Percentiles rank a stretch among this genome's conserved stretches.
These are phyloP conservation scores for Cryptococcus sp. DNA, from an alignment of 1,284 basidiomycete genomes.

Conservation along the genomic window DNA sequence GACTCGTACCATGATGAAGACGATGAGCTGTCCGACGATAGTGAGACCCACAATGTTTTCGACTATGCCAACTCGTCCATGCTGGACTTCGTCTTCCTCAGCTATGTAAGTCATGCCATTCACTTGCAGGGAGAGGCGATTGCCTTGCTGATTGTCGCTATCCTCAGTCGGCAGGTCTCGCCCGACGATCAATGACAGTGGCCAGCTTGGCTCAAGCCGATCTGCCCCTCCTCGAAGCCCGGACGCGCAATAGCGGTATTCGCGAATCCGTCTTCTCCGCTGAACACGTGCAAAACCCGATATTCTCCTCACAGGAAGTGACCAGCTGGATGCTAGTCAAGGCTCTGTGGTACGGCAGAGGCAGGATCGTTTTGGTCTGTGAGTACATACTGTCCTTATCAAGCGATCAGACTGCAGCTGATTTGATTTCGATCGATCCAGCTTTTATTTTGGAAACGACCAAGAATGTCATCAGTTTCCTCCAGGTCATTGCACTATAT, in stretches of 20 bases:
- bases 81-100: conserved; percentile 42
- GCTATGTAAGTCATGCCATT: conserved; percentile 36
- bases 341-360: conserved; percentile 37
- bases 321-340: conserved; percentile 36
- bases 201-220: conserved; percentile 38
- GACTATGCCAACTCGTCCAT: conserved; percentile 47
- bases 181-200: conserved; percentile 27
- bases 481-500: conserved; percentile 40
- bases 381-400: conserved; percentile 8
- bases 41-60: conserved; percentile 36
- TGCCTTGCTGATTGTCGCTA: no score
- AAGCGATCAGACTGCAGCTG: background rate
- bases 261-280: conserved; percentile 7
- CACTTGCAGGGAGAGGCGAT: background rate
- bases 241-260: conserved; percentile 32
- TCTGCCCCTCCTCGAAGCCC: conserved; percentile 44
- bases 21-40: conserved; percentile 1
- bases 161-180: conserved; percentile 31
- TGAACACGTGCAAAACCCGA: conserved; percentile 8
- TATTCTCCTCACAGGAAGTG: conserved; percentile 17
- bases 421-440: conserved; percentile 10
- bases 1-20: conserved; percentile 13
- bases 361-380: conserved; percentile 35
- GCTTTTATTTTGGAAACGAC: conserved; percentile 39
- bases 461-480: conserved; percentile 33